Evolutionary conservation across 108 stramenopile species (phyloP).

Genomic region (Nannochloropsis gaditana): DNA sequence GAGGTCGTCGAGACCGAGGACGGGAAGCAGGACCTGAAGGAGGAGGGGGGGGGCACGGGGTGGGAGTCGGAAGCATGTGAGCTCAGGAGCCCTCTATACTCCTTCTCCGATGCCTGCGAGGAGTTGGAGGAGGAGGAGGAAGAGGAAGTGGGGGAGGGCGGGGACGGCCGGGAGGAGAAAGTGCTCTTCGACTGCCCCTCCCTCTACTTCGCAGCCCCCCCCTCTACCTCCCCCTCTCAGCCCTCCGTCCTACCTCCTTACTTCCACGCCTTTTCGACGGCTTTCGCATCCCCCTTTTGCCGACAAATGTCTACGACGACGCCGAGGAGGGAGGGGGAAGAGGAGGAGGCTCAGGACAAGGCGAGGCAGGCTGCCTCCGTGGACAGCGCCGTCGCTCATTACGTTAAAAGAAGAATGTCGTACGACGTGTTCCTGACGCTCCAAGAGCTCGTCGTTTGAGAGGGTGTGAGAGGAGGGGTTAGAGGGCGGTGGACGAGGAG

Average conservation of each 20-base stretch:
- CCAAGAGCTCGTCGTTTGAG: not conserved
- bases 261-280: not conserved
- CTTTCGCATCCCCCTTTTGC: not conserved
- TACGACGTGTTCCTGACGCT: not conserved
- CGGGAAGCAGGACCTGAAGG: conserved; percentile 11
- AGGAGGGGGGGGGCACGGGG: not conserved
- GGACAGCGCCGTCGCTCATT: not conserved
- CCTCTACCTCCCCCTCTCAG: not conserved
- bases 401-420: not conserved
- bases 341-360: not conserved
- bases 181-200: not conserved
- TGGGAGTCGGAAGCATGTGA: not conserved
- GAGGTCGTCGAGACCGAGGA: not conserved
- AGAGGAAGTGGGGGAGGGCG: not conserved
- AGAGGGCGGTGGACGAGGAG: not conserved
- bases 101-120: not conserved
- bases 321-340: not conserved
- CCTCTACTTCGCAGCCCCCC: not conserved
- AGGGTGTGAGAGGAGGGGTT: not conserved
- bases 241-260: not conserved
- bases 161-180: not conserved
- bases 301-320: not conserved
- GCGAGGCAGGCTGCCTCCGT: not conserved
- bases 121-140: not conserved
- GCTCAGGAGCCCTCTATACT: not conserved